A percentile compares a stretch with the other conserved stretches of the same genome.
Conservation (phyloP, 192 early-diverging fungal species). For the Dissophora globulifera region DNA sequence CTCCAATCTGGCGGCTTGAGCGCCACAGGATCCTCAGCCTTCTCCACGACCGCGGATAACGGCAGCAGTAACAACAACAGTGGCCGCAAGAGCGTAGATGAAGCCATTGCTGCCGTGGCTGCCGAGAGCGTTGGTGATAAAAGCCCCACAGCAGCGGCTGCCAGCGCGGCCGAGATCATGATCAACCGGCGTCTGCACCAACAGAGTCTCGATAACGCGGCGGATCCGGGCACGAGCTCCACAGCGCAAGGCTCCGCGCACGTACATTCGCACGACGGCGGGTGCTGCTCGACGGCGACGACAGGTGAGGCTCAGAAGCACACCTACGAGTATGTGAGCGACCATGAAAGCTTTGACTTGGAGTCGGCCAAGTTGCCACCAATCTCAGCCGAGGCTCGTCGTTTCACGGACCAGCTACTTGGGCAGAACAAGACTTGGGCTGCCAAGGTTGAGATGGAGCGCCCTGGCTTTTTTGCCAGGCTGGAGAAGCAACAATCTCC, state of each 20-base stretch:
- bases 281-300: too few species aligned
- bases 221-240: neutral
- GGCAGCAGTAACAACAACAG: neutral
- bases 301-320: slow-evolving; percentile 3
- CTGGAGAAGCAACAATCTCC: slow-evolving; percentile 83
- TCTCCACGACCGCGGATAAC: slow-evolving; percentile 19
- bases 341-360: neutral
- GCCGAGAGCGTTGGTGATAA: neutral
- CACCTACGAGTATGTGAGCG: neutral
- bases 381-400: slow-evolving; percentile 38
- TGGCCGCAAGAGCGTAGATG: slow-evolving; percentile 14
- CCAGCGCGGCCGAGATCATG: slow-evolving; percentile 22
- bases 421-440: slow-evolving; percentile 76
- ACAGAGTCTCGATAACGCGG: neutral
- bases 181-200: slow-evolving; percentile 25
- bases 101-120: slow-evolving; percentile 16
- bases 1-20: slow-evolving; percentile 16
- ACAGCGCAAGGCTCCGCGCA: too few species aligned
- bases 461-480: slow-evolving; percentile 78
- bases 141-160: slow-evolving; percentile 26
- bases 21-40: slow-evolving; percentile 16
- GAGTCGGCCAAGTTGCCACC: slow-evolving; percentile 20
- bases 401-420: slow-evolving; percentile 47
- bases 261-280: too few species aligned
- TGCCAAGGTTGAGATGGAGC: slow-evolving; percentile 58